Percentiles rank a stretch among this genome's conserved stretches.
phyloP scores from a whole-genome alignment of 768 basidiomycete species.

The Vararia minispora region DNA sequence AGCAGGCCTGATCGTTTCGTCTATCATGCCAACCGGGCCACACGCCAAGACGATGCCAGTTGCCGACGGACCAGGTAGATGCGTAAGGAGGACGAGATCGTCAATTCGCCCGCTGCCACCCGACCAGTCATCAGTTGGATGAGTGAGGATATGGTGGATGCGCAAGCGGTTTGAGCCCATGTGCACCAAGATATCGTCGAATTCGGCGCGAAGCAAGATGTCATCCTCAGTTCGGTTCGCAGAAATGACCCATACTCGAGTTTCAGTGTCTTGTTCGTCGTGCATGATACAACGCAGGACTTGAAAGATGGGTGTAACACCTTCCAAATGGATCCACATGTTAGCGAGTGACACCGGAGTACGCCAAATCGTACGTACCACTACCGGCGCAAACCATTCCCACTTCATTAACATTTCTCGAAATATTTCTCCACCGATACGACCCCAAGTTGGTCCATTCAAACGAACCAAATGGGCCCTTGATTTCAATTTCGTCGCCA shows the following conservation, averaged over 20 bases:
- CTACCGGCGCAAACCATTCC: slow-evolving; percentile 50
- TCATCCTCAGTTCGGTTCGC: slow-evolving; percentile 37
- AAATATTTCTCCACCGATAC: slow-evolving; percentile 25
- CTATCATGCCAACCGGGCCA: slow-evolving; percentile 35
- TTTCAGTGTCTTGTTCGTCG: slow-evolving; percentile 26
- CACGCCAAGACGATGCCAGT: slow-evolving; percentile 36
- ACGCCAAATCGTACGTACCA: slow-evolving; percentile 22
- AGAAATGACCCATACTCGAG: slow-evolving; percentile 35
- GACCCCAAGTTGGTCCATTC: slow-evolving; percentile 34
- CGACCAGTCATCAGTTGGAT: slow-evolving; percentile 26
- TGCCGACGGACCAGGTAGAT: slow-evolving; percentile 29
- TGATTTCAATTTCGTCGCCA: slow-evolving; percentile 42
- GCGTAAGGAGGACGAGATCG: slow-evolving; percentile 23
- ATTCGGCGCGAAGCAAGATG: slow-evolving; percentile 39
- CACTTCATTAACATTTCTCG: slow-evolving; percentile 26
- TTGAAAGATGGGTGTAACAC: slow-evolving; percentile 49
- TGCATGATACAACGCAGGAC: slow-evolving; percentile 36
- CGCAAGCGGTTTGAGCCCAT: slow-evolving; percentile 23
- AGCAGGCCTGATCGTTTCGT: slow-evolving; percentile 21
- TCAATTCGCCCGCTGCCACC: slow-evolving; percentile 31
- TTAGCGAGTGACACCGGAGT: neutral
- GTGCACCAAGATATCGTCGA: slow-evolving; percentile 26
- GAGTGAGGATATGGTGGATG: slow-evolving; percentile 33
- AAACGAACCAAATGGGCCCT: slow-evolving; percentile 51
- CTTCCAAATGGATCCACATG: slow-evolving; percentile 12